These are phyloP conservation scores for Candida ponderosae DNA, from an alignment of 805 yeast genomes.

Conservation along the genomic window DNA sequence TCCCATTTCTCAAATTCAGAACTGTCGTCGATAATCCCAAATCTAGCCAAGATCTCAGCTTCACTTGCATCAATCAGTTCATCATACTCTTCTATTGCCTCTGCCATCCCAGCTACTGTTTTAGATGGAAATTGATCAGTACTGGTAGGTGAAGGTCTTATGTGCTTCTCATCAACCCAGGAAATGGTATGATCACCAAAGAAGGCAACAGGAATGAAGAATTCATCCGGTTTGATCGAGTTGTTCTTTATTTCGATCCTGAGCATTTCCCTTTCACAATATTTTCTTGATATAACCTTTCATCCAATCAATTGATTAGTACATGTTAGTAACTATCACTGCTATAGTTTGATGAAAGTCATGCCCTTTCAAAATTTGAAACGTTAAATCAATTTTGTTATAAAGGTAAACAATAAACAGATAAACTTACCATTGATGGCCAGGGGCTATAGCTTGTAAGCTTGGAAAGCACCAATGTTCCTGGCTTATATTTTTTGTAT, in stretches of 20 bases:
- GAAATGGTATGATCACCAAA: neutral
- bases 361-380: neutral
- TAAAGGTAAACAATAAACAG: neutral
- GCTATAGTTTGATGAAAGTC: neutral
- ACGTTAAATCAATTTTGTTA: neutral
- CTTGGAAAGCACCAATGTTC: constrained; percentile 35
- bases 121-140: no score
- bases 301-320: neutral
- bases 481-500: constrained; percentile 5
- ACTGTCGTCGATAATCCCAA: no score
- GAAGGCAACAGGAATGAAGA: neutral
- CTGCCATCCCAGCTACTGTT: no score
- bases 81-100: no score
- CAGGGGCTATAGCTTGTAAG: constrained; percentile 38
- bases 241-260: neutral
- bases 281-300: neutral
- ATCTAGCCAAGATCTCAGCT: no score
- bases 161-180: neutral
- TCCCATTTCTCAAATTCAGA: no score
- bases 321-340: neutral
- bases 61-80: neutral
- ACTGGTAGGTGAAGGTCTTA: neutral
- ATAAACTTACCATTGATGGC: constrained; percentile 34
- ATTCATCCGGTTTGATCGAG: neutral
- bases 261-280: neutral